These are phyloP conservation scores for Aspergillus nanangensis DNA, from an alignment of 495 filamentous ascomycete species.

Conservation along the genomic window DNA sequence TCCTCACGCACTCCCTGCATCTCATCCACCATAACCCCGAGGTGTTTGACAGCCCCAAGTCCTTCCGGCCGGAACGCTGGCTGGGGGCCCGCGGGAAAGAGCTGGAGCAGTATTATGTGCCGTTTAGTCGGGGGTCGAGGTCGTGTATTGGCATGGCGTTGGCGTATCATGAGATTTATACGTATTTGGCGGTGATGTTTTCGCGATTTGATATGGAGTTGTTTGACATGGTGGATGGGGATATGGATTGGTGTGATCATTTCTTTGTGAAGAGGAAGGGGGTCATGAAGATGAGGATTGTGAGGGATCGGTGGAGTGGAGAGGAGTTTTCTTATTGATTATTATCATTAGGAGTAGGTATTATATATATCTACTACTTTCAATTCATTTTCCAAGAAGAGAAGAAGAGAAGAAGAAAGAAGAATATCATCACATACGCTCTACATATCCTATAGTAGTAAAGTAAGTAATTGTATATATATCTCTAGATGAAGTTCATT, in stretches of 20 bases:
- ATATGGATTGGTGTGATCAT: slow-evolving; percentile 4
- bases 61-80: slow-evolving; percentile 3
- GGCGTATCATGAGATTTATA: not conserved
- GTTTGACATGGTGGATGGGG: not conserved
- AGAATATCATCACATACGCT: too few relatives aligned
- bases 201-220: slow-evolving; percentile 4
- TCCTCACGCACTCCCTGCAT: not conserved
- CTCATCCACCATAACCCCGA: slow-evolving; percentile 1
- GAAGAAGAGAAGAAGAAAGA: too few relatives aligned
- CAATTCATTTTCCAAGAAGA: too few relatives aligned
- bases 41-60: not conserved
- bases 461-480: too few relatives aligned
- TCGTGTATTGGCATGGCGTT: not conserved
- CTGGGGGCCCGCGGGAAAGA: not conserved
- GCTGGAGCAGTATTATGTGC: not conserved
- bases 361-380: too few relatives aligned
- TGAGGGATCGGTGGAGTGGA: slow-evolving; percentile 7
- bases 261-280: not conserved
- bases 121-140: slow-evolving; percentile 1
- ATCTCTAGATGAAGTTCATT: too few relatives aligned
- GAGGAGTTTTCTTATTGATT: too few relatives aligned
- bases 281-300: not conserved
- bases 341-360: too few relatives aligned
- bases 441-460: too few relatives aligned
- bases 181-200: not conserved